Base-by-base conservation (phyloP, 352 stramenopile species). In the Elongisporangium senticosum region DNA sequence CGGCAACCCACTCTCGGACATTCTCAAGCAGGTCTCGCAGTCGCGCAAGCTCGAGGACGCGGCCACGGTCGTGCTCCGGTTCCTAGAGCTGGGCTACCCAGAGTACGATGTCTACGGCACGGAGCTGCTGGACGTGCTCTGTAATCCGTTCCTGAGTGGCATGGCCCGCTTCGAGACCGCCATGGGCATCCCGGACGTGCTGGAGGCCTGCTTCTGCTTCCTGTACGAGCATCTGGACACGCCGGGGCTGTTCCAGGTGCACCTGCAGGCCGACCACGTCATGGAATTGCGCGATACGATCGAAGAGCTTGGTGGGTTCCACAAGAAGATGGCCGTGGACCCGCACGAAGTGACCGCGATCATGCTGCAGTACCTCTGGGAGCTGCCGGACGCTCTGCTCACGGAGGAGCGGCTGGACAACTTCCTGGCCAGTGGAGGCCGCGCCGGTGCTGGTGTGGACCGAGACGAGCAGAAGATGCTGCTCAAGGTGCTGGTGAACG, bases 101-200 rank as follows among this genome's bases (percentile, higher is more conserved):
- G 82, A 92, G 58, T 94, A 94, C 64, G 79, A 94, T 49, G 83
- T 94, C 11, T 90, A 91, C 57, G 84, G 82, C 40, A 86, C 71
- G 5, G 74, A 86, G 50, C 64, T 94, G 39, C 61, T 88, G 17
- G 79, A 92, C 54, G 84, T 89, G 49, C 56, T 94, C 48, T 92
- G 82, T 64, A 94, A 94, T 55, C 84, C 84, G 20, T 94, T 94
- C 43, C 68, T 94, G 13, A 90, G 84, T 47, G 81, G 84, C 56
- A 89, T 94, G 76, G 84, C 84, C 15, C 80, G 84, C 51, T 94
- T 94, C 33, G 84, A 94, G 62, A 89, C 84, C 21, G 74, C 84
- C n/a, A 66, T 94, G 55, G 84, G 82, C n/a, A 72, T 94, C 26
- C 82, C 82, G 2, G 84, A 94, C 63, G 81, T 94, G 28, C 74